Base-by-base conservation (phyloP, 2,329 filamentous ascomycete species). In the Paecilomyces dactylethromorphus region DNA sequence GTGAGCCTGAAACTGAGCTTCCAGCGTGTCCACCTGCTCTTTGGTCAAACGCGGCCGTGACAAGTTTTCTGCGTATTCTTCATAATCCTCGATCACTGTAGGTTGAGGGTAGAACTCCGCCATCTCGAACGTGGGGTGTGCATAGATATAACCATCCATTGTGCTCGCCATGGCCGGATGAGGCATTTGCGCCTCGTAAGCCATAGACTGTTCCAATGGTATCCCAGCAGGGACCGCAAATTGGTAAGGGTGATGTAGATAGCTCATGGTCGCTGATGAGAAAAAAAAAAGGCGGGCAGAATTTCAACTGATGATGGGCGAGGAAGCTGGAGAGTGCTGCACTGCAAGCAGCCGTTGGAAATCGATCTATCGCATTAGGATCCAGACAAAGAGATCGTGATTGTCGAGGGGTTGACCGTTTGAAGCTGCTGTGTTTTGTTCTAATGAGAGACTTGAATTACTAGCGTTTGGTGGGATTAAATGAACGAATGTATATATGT, bases 21-120 rank as follows among this genome's bases (percentile, higher is more conserved):
- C 79, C 26, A 81, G 65, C 3, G 77, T 77, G 63, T 79, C 78
- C 45, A 81, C 76, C 69, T 81, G 79, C 59, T 81, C 79, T 62
- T 80, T 80, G 60, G 79, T 81, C 64, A 81, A 74, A 39, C 79
- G 74, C 11, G 79, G 79, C 15, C 78, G 73, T 15, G 78, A 79
- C 49, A 79, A 68, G 61, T 77, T 78, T 64, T 81, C 79, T 35
- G 76, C 69, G 60, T 74, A 75, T 66, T 80, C 78, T 50, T 80
- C 78, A 58, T 76, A 77, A 58, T 80, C 76, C 56, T 74, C 69
- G 29, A 68, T 60, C 68, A 75, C 69, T 58, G 73, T 71, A 45
- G 74, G 69, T 57, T 75, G 71, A 58, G 71, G 70, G 55, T 75
- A 76, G 62, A 74, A 77, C 56, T 79, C 75, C 49, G 75, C 67